A percentile compares a stretch with the other conserved stretches of the same genome.
Conservation (phyloP, 2,329 filamentous ascomycete genomes). For the Microsporum ferrugineum region DNA sequence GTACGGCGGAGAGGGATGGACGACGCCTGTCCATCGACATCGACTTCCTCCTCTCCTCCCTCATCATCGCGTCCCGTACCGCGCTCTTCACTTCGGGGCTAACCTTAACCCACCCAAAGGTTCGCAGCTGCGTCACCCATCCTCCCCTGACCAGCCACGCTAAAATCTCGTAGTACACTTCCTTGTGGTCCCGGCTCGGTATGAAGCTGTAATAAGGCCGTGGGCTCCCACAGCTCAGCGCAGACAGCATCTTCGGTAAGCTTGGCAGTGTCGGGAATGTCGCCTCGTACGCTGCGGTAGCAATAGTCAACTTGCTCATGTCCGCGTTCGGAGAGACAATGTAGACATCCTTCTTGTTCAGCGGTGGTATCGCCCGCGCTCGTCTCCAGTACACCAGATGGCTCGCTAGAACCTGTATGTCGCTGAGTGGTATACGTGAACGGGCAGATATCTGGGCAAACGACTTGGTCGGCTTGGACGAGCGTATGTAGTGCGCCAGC, state of each 20-base stretch:
- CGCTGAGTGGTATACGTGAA: conserved; percentile 58
- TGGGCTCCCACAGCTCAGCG: conserved; percentile 61
- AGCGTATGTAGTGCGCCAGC: conserved; percentile 60
- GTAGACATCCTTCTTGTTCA: conserved; percentile 83
- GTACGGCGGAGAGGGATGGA: background rate
- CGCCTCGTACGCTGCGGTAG: conserved; percentile 59
- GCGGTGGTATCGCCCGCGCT: conserved; percentile 78
- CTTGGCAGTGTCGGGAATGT: conserved; percentile 74
- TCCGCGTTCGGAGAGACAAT: conserved; percentile 86
- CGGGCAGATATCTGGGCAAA: conserved; percentile 58
- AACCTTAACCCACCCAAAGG: conserved; percentile 80
- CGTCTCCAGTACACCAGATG: conserved; percentile 95
- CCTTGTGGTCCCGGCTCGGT: conserved; percentile 76
- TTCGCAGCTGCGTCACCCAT: conserved; percentile 87
- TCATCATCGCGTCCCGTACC: conserved; percentile 60
- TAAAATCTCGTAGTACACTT: conserved; percentile 78
- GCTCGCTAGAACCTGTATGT: conserved; percentile 76
- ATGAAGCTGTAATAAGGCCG: conserved; percentile 74
- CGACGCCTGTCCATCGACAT: conserved; percentile 10
- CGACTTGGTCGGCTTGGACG: conserved; percentile 49
- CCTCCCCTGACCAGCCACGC: conserved; percentile 87
- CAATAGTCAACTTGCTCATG: conserved; percentile 56
- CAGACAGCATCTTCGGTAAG: conserved; percentile 75
- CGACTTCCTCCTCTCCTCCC: conserved; percentile 49
- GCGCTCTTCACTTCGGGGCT: conserved; percentile 71